Evolutionary conservation across 208 protist genomes (phyloP), one percentile per base, ranked within the genome.

Genomic region (Acanthamoeba triangularis): DNA sequence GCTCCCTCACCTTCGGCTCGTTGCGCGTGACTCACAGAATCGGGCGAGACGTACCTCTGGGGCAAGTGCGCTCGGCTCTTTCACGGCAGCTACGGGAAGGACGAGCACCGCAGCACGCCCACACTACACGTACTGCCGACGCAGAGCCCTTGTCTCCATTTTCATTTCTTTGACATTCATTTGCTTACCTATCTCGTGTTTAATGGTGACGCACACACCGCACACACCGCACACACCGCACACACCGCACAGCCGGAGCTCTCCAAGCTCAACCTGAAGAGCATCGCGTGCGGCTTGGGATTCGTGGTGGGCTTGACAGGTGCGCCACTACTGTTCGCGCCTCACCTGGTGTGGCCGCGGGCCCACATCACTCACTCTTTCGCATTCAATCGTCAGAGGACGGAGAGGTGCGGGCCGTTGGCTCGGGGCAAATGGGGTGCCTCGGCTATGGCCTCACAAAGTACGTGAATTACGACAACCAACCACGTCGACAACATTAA

Each of bases 111-210:
- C 3, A n/a, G n/a, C 61, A 67, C 13, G n/a, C 61, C 61, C n/a
- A 67, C 61, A 30, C 61, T 67, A n/a, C 61, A 67, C n/a, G 61
- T 67, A 67, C n/a, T n/a, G n/a, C n/a, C n/a, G n/a, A n/a, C n/a
- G n/a, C n/a, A n/a, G n/a, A n/a, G n/a, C n/a, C n/a, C n/a, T n/a
- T n/a, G n/a, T n/a, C n/a, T n/a, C n/a, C n/a, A n/a, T n/a, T 67
- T 67, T 67, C 1, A 6, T 6, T n/a, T n/a, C 61, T 2, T 67
- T 20, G 18, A 67, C 2, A 67, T n/a, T 20, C 2, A 67, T n/a
- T 20, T 67, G 6, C n/a, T n/a, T 2, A 67, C 1, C 3, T 10
- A 10, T 67, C 25, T n/a, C 20, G n/a, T n/a, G n/a, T 5, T 67
- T 11, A 10, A 23, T 10, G 61, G n/a, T 67, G 61, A 67, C n/a